Evolutionary conservation across 805 yeast genomes (phyloP), one percentile per base, ranked within the genome.

Genomic region (Teunomyces panamensis): DNA sequence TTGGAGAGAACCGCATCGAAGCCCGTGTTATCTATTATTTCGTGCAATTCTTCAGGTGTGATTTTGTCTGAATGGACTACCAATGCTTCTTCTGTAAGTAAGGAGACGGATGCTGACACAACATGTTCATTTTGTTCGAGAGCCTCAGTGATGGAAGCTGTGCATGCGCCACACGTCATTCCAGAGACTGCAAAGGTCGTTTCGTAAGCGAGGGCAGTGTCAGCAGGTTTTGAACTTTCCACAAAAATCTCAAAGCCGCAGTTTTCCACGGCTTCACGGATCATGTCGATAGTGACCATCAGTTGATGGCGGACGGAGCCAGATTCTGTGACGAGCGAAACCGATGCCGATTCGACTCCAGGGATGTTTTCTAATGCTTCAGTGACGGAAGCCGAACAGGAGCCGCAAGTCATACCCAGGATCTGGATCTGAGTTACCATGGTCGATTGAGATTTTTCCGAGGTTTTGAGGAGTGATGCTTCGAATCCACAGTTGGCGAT

Each of bases 331-430:
- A 88, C 68, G 28, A 89, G 74, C 1, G 96, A 86, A 1, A 91
- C 88, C 2, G 77, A 73, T 0, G 76, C 88, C 4, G 65, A 58
- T 1, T 57, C 42, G 2, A 89, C 86, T 1, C 86, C 87, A 0
- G 69, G 66, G 7, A 80, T 46, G 0, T 59, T 59, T 46, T 73
- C 67, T 26, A 89, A 58, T 0, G 83, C 83, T 24, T 68, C 65
- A 0, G 84, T 79, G 16, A 92, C 80, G 0, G 94, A 71, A 1
- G 84, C 74, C 0, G 87, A 77, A 62, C 98, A 92, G 1, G 96
- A 79, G 1, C 94, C 85, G 60, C 97, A 92, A 2, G 98, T 91
- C 97, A 91, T 92, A 2, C 97, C 97, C 11, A 69, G 64, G 1
- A 85, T 69, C 3, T 39, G 39, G 9, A 60, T 44, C 3, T 17